Percentiles rank a stretch among this genome's conserved stretches.
Conservation (phyloP, 2,329 filamentous ascomycete species). For the Aurifilum marmelostoma region DNA sequence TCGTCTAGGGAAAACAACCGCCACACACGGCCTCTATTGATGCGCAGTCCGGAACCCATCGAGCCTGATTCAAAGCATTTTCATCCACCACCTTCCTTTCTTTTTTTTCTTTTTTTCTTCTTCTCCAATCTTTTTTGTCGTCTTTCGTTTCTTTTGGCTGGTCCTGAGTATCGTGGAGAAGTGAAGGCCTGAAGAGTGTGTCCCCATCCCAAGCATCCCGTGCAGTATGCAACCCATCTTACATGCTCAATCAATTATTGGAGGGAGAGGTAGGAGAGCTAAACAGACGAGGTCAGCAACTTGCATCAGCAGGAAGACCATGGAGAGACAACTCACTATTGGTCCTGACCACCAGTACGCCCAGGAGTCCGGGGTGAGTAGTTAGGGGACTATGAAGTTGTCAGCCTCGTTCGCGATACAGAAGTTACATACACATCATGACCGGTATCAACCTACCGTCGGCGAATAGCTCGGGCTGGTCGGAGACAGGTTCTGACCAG, state of each 20-base stretch:
- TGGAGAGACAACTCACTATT: constrained; percentile 43
- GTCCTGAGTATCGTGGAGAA: not conserved
- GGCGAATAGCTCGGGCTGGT: constrained; percentile 76
- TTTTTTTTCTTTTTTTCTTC: not conserved
- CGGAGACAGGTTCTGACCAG: constrained; percentile 60
- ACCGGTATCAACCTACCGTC: constrained; percentile 44
- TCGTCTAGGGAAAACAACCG: constrained; percentile 7
- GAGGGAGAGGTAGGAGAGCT: constrained; percentile 46
- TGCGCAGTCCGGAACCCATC: constrained; percentile 7
- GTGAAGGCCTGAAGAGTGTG: constrained; percentile 30
- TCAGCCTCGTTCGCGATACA: constrained; percentile 38
- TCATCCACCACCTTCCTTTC: not conserved
- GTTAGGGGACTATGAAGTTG: constrained; percentile 42
- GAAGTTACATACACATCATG: not conserved
- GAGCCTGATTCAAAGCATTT: not conserved
- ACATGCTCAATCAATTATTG: constrained; percentile 37
- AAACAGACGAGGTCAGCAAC: constrained; percentile 12
- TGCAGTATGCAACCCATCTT: constrained; percentile 26
- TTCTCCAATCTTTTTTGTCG: no score
- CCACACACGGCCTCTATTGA: constrained; percentile 12
- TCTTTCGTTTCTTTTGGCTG: no score
- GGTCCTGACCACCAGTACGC: constrained; percentile 43
- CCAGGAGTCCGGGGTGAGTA: constrained; percentile 51
- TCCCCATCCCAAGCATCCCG: constrained; percentile 36
- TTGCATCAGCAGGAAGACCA: constrained; percentile 11